Evolutionary conservation across 2,329 filamentous ascomycete genomes (phyloP), one percentile per base, ranked within the genome.

Genomic region (Aspergillus caelatus): DNA sequence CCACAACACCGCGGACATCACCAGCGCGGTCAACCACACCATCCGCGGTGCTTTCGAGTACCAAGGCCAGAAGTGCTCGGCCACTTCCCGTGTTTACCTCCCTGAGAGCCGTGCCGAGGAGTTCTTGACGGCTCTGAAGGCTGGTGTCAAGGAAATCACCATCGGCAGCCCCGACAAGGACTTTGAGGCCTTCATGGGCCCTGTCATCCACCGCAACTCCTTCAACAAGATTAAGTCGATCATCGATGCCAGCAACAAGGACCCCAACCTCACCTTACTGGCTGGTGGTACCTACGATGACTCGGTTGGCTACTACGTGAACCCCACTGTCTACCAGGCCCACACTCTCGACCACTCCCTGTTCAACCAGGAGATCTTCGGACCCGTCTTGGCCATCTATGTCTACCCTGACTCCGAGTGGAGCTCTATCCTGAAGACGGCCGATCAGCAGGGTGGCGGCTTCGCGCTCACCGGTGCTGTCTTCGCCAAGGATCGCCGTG

Each of bases 61-160:
- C 81, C 91, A 94, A 77, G 92, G 92, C 52, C 92, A 96, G 78
- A 96, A 96, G 79, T 96, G 92, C 83, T 92, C 89, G 68, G 92
- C 92, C 50, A 92, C 89, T 12, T 94, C 91, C 32, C 87, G 92
- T 23, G 79, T 88, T 55, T 96, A 95, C 78, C 86, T 94, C 2
- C 88, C 92, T 19, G 84, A 86, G 74, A 94, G 91, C 3, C 77
- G 89, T 30, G 93, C 90, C 85, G 84, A 89, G 26, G 82, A 88
- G 67, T 92, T 93, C 81, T 88, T 89, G 75, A 78, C 87, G 64
- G 82, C 83, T 41, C 80, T 96, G 14, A 82, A 89, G 30, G 77
- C 84, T 19, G 89, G 93, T 74, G 88, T 88, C 4, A 80, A 87
- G 70, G 85, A 86, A 57, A 85, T 96, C 58, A 89, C 88, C 66